These are phyloP conservation scores for Didymella lethalis DNA, from an alignment of 2,329 filamentous ascomycete species.

Conservation along the genomic window DNA sequence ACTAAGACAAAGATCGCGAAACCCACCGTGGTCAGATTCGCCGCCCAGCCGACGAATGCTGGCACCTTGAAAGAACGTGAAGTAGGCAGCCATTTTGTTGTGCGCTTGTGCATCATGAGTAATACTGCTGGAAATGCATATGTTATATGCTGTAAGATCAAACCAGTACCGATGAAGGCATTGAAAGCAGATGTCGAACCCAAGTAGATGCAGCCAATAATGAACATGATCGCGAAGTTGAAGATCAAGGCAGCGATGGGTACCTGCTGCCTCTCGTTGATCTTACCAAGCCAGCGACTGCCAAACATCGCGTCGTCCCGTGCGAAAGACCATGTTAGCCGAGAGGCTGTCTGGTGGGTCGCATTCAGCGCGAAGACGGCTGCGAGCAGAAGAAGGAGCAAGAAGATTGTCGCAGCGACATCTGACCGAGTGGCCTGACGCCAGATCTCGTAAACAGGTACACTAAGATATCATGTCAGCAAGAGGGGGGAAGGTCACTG, in stretches of 20 bases:
- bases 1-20: slow-evolving; percentile 36
- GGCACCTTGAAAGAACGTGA: slow-evolving; percentile 31
- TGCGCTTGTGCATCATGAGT: slow-evolving; percentile 38
- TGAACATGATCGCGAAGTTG: slow-evolving; percentile 28
- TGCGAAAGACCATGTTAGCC: slow-evolving; percentile 30
- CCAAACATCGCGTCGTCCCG: slow-evolving; percentile 28
- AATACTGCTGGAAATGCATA: slow-evolving; percentile 42
- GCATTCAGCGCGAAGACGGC: slow-evolving; percentile 25
- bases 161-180: slow-evolving; percentile 28
- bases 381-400: slow-evolving; percentile 19
- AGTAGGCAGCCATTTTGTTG: slow-evolving; percentile 26
- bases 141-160: slow-evolving; percentile 36
- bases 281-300: slow-evolving; percentile 24
- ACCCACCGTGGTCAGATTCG: slow-evolving; percentile 36
- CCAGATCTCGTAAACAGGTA: slow-evolving; percentile 30
- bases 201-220: slow-evolving; percentile 32
- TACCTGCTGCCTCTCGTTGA: slow-evolving; percentile 21
- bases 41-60: slow-evolving; percentile 35
- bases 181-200: slow-evolving; percentile 31
- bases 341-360: slow-evolving; percentile 28
- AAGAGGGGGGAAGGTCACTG: background rate
- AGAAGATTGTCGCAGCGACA: slow-evolving; percentile 23
- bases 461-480: slow-evolving; percentile 11
- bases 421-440: slow-evolving; percentile 28
- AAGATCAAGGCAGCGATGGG: slow-evolving; percentile 26